phyloP scores from a whole-genome alignment of 306 rosid genomes.

The apple (Malus domestica) region ASM211411v1 NC_041797.1:2873001-2873500 shows the following conservation, averaged over 20 bases:
- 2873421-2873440: slow-evolving; percentile 12
- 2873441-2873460: slow-evolving; percentile 6
- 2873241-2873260: not conserved
- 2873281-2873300: slow-evolving; percentile 30
- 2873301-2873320: slow-evolving; percentile 8
- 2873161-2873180: not conserved
- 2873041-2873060: slow-evolving; percentile 18
- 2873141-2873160: slow-evolving; percentile 12
- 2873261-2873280: slow-evolving; percentile 25
- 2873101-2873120: slow-evolving; percentile 7
- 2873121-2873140: slow-evolving; percentile 19
- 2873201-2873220: not conserved
- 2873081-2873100: slow-evolving; percentile 20
- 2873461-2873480: slow-evolving; percentile 9
- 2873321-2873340: slow-evolving; percentile 11
- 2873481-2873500: slow-evolving; percentile 14
- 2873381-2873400: slow-evolving; percentile 29
- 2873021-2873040: slow-evolving; percentile 29
- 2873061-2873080: slow-evolving; percentile 7
- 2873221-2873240: not conserved
- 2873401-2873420: slow-evolving; percentile 28
- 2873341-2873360: slow-evolving; percentile 29
- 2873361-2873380: slow-evolving; percentile 26
- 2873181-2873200: not conserved
- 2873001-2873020: slow-evolving; percentile 29